Evolutionary conservation across 495 filamentous ascomycete genomes (phyloP).

Genomic region (Penicillium flavigenum): DNA sequence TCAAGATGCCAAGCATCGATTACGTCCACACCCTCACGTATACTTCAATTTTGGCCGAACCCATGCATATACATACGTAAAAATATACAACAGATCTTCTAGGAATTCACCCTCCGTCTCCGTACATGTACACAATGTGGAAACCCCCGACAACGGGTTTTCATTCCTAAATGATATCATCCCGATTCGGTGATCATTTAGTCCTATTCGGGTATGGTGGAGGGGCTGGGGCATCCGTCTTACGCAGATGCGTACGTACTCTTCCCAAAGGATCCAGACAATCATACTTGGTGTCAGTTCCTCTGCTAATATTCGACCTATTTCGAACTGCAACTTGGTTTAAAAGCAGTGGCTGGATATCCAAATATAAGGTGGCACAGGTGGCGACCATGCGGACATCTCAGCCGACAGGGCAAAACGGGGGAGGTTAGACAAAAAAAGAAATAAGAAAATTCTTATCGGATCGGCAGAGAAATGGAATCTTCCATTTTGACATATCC

Average conservation of each 20-base stretch:
- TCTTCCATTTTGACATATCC: too few relatives aligned
- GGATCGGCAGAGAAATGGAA: neutral
- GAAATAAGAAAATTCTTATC: neutral
- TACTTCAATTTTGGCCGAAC: neutral
- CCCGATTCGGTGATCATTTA: conserved; percentile 9
- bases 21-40: neutral
- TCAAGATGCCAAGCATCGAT: neutral
- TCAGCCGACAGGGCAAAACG: neutral
- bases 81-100: too few relatives aligned
- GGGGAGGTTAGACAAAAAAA: too few relatives aligned
- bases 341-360: neutral
- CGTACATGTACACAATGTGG: neutral
- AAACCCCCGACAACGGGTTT: conserved; percentile 2
- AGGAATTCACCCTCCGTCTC: neutral
- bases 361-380: neutral
- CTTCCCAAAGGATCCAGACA: neutral
- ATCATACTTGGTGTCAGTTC: neutral
- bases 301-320: neutral
- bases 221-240: conserved; percentile 1
- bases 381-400: neutral
- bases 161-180: conserved; percentile 11
- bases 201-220: conserved; percentile 10
- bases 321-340: neutral
- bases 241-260: conserved; percentile 12
- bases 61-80: too few relatives aligned